Evolutionary conservation across 2,329 filamentous ascomycete genomes (phyloP), one percentile per base, ranked within the genome.

Genomic region (Cordyceps javanica): DNA sequence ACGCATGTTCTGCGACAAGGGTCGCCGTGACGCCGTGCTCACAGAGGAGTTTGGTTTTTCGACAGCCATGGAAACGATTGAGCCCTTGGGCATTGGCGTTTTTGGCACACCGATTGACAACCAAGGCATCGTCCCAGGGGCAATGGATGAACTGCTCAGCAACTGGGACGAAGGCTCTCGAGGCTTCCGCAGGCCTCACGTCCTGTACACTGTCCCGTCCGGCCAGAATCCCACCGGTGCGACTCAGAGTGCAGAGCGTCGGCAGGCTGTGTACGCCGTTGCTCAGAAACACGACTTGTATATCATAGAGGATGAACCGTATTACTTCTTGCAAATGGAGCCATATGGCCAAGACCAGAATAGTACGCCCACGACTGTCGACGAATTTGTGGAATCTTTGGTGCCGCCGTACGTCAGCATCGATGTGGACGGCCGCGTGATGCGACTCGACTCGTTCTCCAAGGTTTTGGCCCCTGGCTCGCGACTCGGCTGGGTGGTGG

Each of bases 21-120:
- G 84, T 58, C 82, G 88, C 8, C 84, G 86, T 1, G 91, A 97
- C 68, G 83, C 85, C 59, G 77, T 97, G 50, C 73, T 97, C 23
- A 92, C 90, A 9, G 94, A 97, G 72, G 88, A 93, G 68, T 97
- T 93, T 72, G 93, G 90, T 39, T 99, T 97, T 74, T 86, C 88
- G 7, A 89, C 89, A 0, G 82, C 82, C 10, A 73, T 85, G 2
- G 82, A 85, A 72, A 85, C 82, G 2, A 77, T 82, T 3, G 67
- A 67, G 5, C 82, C 82, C 1, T 67, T 85, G 3, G 81, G 81
- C 0, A 69, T 84, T 59, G 75, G 74, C 58, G 73, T 78, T 1
- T 73, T 80, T 58, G 82, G 82, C 11, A 74, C 77, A 14, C 64
- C 66, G 10, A 76, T 84, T 58, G 82, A 85, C 60, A 76, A 72